Conservation (phyloP, 768 basidiomycete genomes). For the Trametes villosa region DNA sequence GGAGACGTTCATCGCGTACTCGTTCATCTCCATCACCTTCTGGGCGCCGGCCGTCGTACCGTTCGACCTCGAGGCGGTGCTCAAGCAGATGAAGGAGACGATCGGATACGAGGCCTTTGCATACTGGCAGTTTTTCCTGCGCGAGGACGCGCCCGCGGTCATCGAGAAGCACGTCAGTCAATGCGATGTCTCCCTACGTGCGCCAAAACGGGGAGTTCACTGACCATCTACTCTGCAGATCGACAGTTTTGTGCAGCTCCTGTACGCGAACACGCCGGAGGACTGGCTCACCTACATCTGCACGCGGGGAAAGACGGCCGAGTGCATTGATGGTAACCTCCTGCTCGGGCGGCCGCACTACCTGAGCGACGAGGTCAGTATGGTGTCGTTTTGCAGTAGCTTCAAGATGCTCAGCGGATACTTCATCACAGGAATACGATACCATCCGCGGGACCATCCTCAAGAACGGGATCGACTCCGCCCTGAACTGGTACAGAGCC, state of each 20-base stretch:
- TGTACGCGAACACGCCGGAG: background rate
- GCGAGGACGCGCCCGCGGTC: background rate
- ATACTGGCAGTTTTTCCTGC: background rate
- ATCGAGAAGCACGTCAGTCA: background rate
- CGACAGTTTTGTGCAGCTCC: background rate
- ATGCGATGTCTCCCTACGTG: background rate
- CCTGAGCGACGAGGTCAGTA: background rate
- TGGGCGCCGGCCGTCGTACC: background rate
- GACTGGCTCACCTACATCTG: background rate
- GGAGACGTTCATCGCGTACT: too few relatives aligned
- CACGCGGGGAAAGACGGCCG: background rate
- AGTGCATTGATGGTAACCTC: background rate
- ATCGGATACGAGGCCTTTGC: background rate
- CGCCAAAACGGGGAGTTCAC: background rate
- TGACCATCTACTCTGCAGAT: too few relatives aligned
- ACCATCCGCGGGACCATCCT: background rate
- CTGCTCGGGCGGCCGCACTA: background rate
- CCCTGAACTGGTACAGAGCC: background rate
- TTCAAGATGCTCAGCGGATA: background rate
- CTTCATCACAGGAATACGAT: background rate
- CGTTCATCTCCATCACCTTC: background rate
- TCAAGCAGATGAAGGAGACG: background rate
- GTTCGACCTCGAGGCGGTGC: background rate
- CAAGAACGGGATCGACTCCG: background rate
- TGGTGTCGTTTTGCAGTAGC: background rate